A percentile compares a stretch with the other conserved stretches of the same genome.
These are phyloP conservation scores for Paxillus rubicundulus DNA, from an alignment of 768 basidiomycete genomes.

Conservation along the genomic window DNA sequence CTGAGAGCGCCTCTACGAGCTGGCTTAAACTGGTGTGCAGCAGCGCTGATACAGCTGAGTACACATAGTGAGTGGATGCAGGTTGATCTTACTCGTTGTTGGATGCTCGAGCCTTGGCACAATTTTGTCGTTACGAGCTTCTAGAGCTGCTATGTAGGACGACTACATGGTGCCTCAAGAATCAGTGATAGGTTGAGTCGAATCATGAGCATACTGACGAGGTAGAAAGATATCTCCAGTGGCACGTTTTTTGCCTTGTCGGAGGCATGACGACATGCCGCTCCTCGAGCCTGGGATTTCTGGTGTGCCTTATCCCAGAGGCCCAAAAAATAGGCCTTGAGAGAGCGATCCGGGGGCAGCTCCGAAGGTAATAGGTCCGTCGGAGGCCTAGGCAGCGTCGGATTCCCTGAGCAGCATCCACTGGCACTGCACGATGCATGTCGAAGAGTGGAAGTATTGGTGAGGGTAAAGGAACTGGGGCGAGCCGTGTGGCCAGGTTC, in stretches of 20 bases:
- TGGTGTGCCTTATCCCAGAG: conserved; percentile 44
- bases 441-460: background rate
- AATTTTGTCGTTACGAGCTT: conserved; percentile 34
- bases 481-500: too few species aligned
- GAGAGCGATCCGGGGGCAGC: conserved; percentile 53
- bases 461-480: too few species aligned
- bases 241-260: conserved; percentile 63
- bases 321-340: conserved; percentile 62
- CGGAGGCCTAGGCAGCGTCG: background rate
- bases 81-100: conserved; percentile 48
- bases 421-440: background rate
- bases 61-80: background rate
- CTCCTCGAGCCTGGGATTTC: conserved; percentile 55
- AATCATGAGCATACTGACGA: conserved; percentile 39
- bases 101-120: conserved; percentile 44
- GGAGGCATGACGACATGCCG: conserved; percentile 34
- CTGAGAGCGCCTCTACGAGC: conserved; percentile 63
- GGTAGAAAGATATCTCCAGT: conserved; percentile 64
- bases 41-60: conserved; percentile 33
- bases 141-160: conserved; percentile 62
- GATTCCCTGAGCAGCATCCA: background rate
- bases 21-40: conserved; percentile 49
- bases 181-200: background rate
- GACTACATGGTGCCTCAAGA: conserved; percentile 38
- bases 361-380: conserved; percentile 45